A percentile compares a stretch with the other conserved stretches of the same genome.
phyloP scores from a whole-genome alignment of 73 alveolate genomes.

The Loxodes magnus region DNA sequence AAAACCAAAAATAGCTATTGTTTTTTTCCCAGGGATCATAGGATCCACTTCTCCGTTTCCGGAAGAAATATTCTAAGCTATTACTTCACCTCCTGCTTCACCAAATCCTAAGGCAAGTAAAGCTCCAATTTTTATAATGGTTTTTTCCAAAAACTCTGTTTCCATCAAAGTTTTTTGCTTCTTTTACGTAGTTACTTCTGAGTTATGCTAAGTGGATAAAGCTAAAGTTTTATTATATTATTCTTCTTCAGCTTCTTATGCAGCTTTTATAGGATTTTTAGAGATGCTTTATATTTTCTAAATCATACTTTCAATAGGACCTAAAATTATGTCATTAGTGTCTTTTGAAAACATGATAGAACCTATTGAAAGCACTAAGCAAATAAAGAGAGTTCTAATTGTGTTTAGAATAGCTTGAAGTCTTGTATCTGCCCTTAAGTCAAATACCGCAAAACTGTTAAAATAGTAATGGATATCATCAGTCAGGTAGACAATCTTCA shows the following conservation, averaged over 20 bases:
- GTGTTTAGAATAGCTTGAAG: slow-evolving; percentile 47
- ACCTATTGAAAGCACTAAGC: slow-evolving; percentile 47
- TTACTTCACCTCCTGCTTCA: slow-evolving; percentile 96
- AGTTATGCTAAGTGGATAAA: slow-evolving; percentile 22
- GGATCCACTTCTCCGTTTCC: slow-evolving; percentile 94
- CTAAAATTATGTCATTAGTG: slow-evolving; percentile 53
- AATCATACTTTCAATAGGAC: slow-evolving; percentile 73
- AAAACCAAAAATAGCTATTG: slow-evolving; percentile 91
- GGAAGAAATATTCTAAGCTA: slow-evolving; percentile 77
- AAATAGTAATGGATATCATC: slow-evolving; percentile 13
- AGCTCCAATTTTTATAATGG: slow-evolving; percentile 91
- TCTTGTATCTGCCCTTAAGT: slow-evolving; percentile 22
- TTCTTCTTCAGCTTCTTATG: slow-evolving; percentile 42
- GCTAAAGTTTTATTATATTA: slow-evolving; percentile 19
- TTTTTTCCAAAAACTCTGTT: slow-evolving; percentile 83
- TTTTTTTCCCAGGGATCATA: slow-evolving; percentile 90
- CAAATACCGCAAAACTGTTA: slow-evolving; percentile 22
- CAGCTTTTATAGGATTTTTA: slow-evolving; percentile 68
- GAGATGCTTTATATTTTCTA: slow-evolving; percentile 62
- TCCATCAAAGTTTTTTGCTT: slow-evolving; percentile 46
- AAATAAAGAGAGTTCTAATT: slow-evolving; percentile 49
- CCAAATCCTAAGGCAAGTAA: slow-evolving; percentile 93
- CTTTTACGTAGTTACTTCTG: slow-evolving; percentile 13
- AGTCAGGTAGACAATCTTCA: slow-evolving; percentile 11
- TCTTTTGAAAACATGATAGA: slow-evolving; percentile 60